Percentiles rank a stretch among this genome's conserved stretches.
phyloP scores from a whole-genome alignment of 129 eudicot genomes.

The Calendula officinalis region DNA sequence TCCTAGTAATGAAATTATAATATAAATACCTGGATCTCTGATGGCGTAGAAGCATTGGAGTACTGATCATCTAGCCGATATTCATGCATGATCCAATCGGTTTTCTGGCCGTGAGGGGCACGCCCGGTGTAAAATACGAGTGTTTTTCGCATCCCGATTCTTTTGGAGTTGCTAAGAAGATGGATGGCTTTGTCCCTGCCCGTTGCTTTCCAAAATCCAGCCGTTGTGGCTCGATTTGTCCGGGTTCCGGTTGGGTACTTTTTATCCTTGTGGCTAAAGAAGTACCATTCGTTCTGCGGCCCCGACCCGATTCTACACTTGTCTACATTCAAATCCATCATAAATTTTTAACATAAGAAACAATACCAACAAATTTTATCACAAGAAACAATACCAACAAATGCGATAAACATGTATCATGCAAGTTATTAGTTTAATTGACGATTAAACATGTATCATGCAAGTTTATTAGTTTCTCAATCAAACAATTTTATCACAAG shows the following conservation, averaged over 20 bases:
- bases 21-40: conserved; percentile 52
- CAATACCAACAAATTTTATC: not conserved
- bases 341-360: not conserved
- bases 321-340: conserved; percentile 38
- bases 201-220: conserved; percentile 94
- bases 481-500: not conserved
- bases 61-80: conserved; percentile 75
- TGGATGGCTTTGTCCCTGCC: conserved; percentile 86
- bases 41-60: conserved; percentile 18
- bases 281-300: conserved; percentile 85
- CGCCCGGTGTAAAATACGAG: conserved; percentile 85
- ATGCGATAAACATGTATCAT: not conserved
- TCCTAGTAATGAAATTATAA: too few species aligned
- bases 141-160: conserved; percentile 85
- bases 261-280: conserved; percentile 93
- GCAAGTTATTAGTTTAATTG: too few species aligned
- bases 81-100: conserved; percentile 97
- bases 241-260: conserved; percentile 90
- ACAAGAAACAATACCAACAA: not conserved
- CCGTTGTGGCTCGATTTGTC: conserved; percentile 78
- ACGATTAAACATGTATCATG: too few species aligned
- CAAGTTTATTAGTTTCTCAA: too few species aligned
- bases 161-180: conserved; percentile 47
- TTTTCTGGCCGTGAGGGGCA: conserved; percentile 90
- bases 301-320: conserved; percentile 87